Base-by-base conservation (phyloP, 306 rosid species). In the barrel medic (Medicago truncatula) region DNA sequence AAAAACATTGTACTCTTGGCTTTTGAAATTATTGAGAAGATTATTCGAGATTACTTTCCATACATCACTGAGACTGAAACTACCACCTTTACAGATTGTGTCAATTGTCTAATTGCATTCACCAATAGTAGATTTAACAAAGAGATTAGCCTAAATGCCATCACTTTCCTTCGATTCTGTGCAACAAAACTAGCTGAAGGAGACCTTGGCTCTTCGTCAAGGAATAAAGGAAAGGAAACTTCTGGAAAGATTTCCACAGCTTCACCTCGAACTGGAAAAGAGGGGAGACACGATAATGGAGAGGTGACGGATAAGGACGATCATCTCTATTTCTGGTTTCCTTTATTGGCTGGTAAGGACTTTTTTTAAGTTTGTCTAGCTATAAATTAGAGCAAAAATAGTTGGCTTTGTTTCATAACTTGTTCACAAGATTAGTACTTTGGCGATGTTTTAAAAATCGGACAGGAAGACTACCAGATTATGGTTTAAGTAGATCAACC, bases 251-350 rank as follows among this genome's bases (percentile, higher is more conserved):
- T 78, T 74, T 75, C 88, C 21, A 79, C 77, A 40, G 62, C 89
- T 83, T 89, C 97, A 65, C 90, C 97, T 80, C 92, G 80, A 40
- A 77, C 81, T 36, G 93, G 86, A 75, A 92, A 89, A 76, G 96
- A 87, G 86, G 91, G 91, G 75, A 95, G 85, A 84, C 90, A 77
- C 28, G 92, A 89, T 39, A 85, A 83, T 64, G 88, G 90, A 40
- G 96, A 91, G 86, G 76, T 89, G 80, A 74, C 82, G 13, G 98
- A 89, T 77, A 96, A 89, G 86, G 98, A 88, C 74, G 88, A 92
- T 81, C 93, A 96, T 82, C 92, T 92, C 76, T 96, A 96, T 91
- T 96, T 90, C 75, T 96, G 99, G 99, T 96, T 96, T 76, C 99
- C 99, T 75, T 84, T 96, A 82, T 85, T 96, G 81, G 99, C 99